Base-by-base conservation (phyloP, 345 rosid species). In the Camelina laxa region DNA sequence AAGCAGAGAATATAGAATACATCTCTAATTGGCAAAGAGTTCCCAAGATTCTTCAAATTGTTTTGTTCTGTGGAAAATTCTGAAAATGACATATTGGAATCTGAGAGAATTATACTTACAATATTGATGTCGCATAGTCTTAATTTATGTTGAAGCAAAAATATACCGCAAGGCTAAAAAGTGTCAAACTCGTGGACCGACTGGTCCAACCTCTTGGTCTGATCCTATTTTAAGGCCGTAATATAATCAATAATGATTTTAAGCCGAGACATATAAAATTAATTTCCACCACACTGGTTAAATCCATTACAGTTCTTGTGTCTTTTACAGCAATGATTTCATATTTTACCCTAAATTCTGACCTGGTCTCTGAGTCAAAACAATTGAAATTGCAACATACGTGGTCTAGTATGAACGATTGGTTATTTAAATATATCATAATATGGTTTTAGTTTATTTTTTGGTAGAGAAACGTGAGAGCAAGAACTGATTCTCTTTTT, bases 1-100 rank as follows among this genome's bases (percentile, higher is more conserved):
- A 65, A 59, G 48, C 67, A 47, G 19, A 70, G 62, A 57, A 57
- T 64, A 77, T 39, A 56, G 61, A 51, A 36, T n/a, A 73, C 65
- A 48, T 71, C 76, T 72, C 57, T 65, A 67, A 72, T 77, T 51
- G 73, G 77, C 31, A 72, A 77, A 72, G 77, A 72, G 73, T 72
- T 77, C 71, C 77, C 73, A 65, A 66, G 58, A 77, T 77, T 72
- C 77, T 77, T 65, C 69, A 71, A 49, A 77, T 59, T 71, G 76
- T 65, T 77, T 72, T 72, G 64, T 72, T 51, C 39, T 39, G 69
- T 49, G 44, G 73, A 42, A 71, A 66, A 71, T 63, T 58, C 56
- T 31, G 80, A 65, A 71, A 77, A 49, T 64, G 77, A 65, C 76
- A 9, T 57, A 50, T 31, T 65, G 0, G 72, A 56, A 77, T 65